These are phyloP conservation scores for Myriosclerotinia duriaeana DNA, from an alignment of 2,329 filamentous ascomycete genomes.

Conservation along the genomic window DNA sequence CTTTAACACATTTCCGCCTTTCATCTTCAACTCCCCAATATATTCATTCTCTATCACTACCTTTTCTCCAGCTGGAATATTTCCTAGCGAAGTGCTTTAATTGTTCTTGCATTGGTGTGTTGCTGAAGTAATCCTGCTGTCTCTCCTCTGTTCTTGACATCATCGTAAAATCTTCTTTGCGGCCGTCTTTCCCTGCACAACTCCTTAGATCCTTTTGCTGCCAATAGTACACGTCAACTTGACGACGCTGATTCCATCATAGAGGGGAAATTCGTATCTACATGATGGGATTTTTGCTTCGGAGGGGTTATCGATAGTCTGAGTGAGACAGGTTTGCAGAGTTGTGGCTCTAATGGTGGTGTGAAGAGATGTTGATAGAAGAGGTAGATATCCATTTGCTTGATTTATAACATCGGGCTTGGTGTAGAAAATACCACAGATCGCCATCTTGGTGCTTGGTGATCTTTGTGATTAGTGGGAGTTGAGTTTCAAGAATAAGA, in stretches of 20 bases:
- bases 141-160: constrained; percentile 58
- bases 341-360: constrained; percentile 58
- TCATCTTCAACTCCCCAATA: constrained; percentile 69
- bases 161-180: constrained; percentile 62
- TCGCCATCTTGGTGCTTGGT: not conserved
- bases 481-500: not conserved
- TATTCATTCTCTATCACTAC: constrained; percentile 64
- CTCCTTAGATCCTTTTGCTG: constrained; percentile 57
- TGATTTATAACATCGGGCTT: not conserved
- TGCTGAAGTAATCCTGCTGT: constrained; percentile 67
- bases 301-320: constrained; percentile 63
- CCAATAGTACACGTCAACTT: constrained; percentile 65
- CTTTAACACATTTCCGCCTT: constrained; percentile 61
- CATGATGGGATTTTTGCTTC: constrained; percentile 51
- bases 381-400: constrained; percentile 52
- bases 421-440: not conserved
- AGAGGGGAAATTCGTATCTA: constrained; percentile 68
- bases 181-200: constrained; percentile 64
- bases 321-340: constrained; percentile 49
- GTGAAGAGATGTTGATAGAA: constrained; percentile 56
- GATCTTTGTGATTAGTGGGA: not conserved
- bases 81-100: constrained; percentile 67
- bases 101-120: constrained; percentile 53
- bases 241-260: constrained; percentile 69
- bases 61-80: constrained; percentile 58